phyloP scores from a whole-genome alignment of 1,139 yeast species.

The Nakaseomyces uthaithaninus region DNA sequence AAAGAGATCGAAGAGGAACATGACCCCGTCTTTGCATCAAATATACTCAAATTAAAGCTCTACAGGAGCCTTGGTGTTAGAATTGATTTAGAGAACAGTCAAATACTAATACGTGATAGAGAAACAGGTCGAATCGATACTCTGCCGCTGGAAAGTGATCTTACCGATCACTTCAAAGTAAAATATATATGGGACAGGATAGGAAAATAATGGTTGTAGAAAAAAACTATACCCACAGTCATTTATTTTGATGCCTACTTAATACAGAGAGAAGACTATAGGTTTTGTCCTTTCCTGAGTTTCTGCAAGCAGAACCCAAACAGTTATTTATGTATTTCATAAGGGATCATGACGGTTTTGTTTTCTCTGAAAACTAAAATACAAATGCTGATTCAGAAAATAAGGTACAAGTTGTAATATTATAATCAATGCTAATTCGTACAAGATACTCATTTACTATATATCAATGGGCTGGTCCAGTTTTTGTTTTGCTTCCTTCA shows the following conservation, averaged over 20 bases:
- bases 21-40: constrained; percentile 20
- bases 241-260: too few relatives aligned
- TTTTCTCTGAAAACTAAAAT: too few relatives aligned
- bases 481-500: constrained; percentile 14
- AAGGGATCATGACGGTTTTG: too few relatives aligned
- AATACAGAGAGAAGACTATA: background rate
- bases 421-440: constrained; percentile 4
- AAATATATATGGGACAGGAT: constrained; percentile 28
- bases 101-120: constrained; percentile 21
- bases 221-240: too few relatives aligned
- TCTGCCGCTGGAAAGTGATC: constrained; percentile 22
- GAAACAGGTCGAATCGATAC: constrained; percentile 19
- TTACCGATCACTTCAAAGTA: constrained; percentile 25
- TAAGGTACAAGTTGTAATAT: too few relatives aligned
- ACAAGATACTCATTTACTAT: too few relatives aligned
- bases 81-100: constrained; percentile 25
- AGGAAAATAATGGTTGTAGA: constrained; percentile 11
- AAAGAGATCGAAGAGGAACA: constrained; percentile 9
- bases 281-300: too few relatives aligned
- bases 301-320: too few relatives aligned
- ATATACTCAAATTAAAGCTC: constrained; percentile 24
- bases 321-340: too few relatives aligned
- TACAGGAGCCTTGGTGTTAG: constrained; percentile 28
- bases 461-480: too few relatives aligned
- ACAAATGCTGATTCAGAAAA: too few relatives aligned